Percentiles rank a stretch among this genome's conserved stretches.
phyloP scores from a whole-genome alignment of 139 green algal genomes.

The Chlamydomonas incerta region DNA sequence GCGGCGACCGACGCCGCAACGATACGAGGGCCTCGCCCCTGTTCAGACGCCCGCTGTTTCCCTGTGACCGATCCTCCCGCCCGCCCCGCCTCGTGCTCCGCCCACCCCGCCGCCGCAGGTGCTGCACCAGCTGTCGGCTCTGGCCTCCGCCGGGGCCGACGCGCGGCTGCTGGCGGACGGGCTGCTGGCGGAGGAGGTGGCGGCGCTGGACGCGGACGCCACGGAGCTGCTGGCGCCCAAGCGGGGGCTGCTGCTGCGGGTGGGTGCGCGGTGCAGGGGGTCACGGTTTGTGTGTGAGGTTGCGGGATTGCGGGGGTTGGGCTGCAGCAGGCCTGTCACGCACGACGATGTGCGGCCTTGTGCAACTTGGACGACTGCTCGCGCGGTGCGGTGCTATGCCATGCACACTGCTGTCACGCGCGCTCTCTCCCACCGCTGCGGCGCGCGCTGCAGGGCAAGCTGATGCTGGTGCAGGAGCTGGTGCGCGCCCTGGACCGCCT shows the following conservation, averaged over 20 bases:
- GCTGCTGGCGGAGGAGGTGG: constrained; percentile 61
- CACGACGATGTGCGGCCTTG: too few species aligned
- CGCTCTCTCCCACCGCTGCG: too few species aligned
- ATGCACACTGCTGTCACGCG: too few species aligned
- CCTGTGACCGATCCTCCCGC: neutral
- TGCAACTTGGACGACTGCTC: too few species aligned
- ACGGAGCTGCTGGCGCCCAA: constrained; percentile 48
- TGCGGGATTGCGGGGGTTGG: too few species aligned
- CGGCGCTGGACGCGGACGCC: constrained; percentile 16
- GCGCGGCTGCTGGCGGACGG: constrained; percentile 16
- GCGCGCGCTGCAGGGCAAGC: constrained; percentile 4
- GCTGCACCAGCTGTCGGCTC: constrained; percentile 4
- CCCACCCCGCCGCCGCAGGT: neutral
- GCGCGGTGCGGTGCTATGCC: too few species aligned
- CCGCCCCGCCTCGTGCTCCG: too few species aligned
- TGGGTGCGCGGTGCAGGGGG: neutral
- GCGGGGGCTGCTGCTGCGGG: constrained; percentile 26
- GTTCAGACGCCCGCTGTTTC: neutral
- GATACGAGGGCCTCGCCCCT: too few species aligned
- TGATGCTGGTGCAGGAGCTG: constrained; percentile 62
- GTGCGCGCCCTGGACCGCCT: constrained; percentile 60
- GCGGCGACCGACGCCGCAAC: too few species aligned
- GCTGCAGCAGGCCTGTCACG: too few species aligned
- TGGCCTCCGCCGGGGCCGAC: constrained; percentile 2
- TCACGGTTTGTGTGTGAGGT: too few species aligned